Conservation (phyloP, 1,284 basidiomycete genomes). For the Termitomyces sp. region DNA sequence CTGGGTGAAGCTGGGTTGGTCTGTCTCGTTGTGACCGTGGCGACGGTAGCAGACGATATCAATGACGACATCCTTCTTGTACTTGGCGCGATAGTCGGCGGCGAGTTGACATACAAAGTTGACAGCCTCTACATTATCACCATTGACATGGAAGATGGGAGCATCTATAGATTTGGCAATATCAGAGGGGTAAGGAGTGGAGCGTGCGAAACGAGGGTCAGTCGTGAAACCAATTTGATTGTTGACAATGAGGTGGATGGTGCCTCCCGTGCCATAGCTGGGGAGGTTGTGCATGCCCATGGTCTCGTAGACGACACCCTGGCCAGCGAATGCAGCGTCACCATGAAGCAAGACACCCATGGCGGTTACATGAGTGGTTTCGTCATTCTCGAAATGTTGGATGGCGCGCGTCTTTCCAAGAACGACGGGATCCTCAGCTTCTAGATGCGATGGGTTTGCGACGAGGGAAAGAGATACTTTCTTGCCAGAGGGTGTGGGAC, state of each 20-base stretch:
- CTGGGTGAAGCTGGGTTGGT: conserved; percentile 98
- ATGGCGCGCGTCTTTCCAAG: conserved; percentile 96
- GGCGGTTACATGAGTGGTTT: conserved; percentile 70
- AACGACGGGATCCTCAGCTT: conserved; percentile 96
- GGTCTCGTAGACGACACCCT: conserved; percentile 98
- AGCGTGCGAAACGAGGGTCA: conserved; percentile 95
- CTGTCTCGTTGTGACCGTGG: conserved; percentile 99
- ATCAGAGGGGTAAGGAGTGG: conserved; percentile 98
- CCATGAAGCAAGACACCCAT: conserved; percentile 97
- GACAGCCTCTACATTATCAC: conserved; percentile 97
- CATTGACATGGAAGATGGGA: conserved; percentile 99
- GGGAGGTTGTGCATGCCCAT: conserved; percentile 98
- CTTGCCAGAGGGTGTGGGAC: conserved; percentile 97
- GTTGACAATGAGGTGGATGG: conserved; percentile 98
- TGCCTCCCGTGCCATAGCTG: conserved; percentile 95
- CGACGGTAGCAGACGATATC: conserved; percentile 99
- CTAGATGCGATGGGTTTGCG: conserved; percentile 97
- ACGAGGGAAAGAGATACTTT: conserved; percentile 97
- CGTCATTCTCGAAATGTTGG: conserved; percentile 92
- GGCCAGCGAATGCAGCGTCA: conserved; percentile 98
- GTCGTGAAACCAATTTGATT: conserved; percentile 99
- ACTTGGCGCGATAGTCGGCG: conserved; percentile 97
- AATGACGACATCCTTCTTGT: conserved; percentile 98
- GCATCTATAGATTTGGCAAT: conserved; percentile 98
- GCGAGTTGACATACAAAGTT: conserved; percentile 98